A percentile compares a stretch with the other conserved stretches of the same genome.
These are phyloP conservation scores for Talaromyces islandicus DNA, from an alignment of 2,329 filamentous ascomycete genomes.

Conservation along the genomic window DNA sequence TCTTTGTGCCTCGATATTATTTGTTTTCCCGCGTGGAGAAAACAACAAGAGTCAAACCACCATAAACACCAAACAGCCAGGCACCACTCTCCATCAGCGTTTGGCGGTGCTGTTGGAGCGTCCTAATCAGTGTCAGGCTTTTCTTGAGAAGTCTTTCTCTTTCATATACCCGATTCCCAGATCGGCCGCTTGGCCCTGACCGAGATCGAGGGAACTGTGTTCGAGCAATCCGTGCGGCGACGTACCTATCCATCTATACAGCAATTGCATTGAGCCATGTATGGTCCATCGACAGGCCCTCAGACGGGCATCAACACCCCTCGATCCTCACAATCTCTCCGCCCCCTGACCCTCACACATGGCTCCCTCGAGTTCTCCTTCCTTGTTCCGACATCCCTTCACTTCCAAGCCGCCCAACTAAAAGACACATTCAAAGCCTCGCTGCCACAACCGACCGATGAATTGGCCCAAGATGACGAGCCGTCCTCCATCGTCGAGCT, in stretches of 20 bases:
- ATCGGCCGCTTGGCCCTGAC: background rate
- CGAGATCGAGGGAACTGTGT: background rate
- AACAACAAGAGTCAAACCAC: background rate
- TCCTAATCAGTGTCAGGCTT: background rate
- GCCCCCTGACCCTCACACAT: constrained; percentile 83
- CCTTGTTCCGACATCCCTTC: constrained; percentile 87
- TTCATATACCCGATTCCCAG: background rate
- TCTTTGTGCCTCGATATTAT: background rate
- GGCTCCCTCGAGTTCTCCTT: constrained; percentile 95
- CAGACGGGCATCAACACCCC: constrained; percentile 97
- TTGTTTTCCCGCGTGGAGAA: constrained; percentile 1
- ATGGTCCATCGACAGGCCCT: constrained; percentile 71
- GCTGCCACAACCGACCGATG: constrained; percentile 86
- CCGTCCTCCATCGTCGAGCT: constrained; percentile 93
- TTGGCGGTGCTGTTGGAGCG: constrained; percentile 7
- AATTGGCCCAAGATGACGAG: constrained; percentile 96
- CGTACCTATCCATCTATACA: background rate
- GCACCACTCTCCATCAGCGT: constrained; percentile 9
- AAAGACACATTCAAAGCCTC: constrained; percentile 83
- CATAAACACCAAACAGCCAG: background rate
- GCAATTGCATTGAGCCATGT: constrained; percentile 52
- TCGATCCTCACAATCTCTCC: constrained; percentile 84
- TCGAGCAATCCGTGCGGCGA: background rate
- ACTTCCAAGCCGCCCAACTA: constrained; percentile 92
- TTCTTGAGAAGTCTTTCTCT: background rate